Evolutionary conservation across 495 filamentous ascomycete genomes (phyloP).

Genomic region (Elasticomyces elasticus): DNA sequence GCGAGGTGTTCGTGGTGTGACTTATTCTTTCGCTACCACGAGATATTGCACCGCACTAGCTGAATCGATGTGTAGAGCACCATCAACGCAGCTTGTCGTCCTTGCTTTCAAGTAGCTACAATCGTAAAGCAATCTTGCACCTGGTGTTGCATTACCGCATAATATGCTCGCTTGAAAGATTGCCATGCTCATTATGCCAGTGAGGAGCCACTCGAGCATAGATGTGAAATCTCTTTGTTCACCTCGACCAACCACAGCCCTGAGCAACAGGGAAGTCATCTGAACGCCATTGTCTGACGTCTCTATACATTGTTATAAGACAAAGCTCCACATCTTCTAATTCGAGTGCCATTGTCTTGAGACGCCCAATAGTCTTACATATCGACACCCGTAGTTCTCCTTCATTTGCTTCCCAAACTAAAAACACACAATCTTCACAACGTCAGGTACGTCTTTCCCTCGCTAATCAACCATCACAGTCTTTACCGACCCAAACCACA

Average conservation of each 20-base stretch:
- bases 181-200: too few species aligned
- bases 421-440: not conserved
- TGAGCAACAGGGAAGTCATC: not conserved
- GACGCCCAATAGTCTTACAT: not conserved
- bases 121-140: too few species aligned
- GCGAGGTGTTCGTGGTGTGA: too few species aligned
- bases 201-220: not conserved
- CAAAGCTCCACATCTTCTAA: not conserved
- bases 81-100: too few species aligned
- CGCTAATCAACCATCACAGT: not conserved
- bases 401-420: not conserved
- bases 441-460: not conserved
- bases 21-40: too few species aligned
- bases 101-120: too few species aligned
- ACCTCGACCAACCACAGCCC: not conserved
- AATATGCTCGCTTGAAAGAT: too few species aligned
- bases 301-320: not conserved
- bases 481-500: not conserved
- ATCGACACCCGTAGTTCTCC: not conserved
- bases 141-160: too few species aligned
- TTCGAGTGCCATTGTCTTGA: not conserved
- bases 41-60: too few species aligned
- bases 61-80: too few species aligned
- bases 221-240: not conserved
- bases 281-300: not conserved